Percentiles rank a stretch among this genome's conserved stretches.
phyloP scores from a whole-genome alignment of 768 basidiomycete species.

The Pisolithus marmoratus region DNA sequence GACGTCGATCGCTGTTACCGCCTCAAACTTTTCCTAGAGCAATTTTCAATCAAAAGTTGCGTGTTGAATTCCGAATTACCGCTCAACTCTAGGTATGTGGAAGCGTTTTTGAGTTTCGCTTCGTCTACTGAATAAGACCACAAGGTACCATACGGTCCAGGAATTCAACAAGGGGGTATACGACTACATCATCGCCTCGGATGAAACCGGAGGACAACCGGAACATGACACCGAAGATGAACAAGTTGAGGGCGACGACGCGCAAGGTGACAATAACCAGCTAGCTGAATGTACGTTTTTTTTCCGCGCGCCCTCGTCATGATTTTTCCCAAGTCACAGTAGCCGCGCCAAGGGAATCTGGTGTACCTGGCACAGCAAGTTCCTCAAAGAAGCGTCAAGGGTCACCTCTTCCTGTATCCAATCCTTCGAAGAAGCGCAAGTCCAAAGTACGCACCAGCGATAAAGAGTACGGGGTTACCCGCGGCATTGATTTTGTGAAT shows the following conservation, averaged over 20 bases:
- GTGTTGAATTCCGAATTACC: constrained; percentile 96
- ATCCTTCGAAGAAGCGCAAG: constrained; percentile 45
- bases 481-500: constrained; percentile 95
- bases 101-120: background rate
- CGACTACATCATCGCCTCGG: constrained; percentile 97
- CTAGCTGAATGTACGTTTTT: constrained; percentile 28
- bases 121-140: constrained; percentile 4
- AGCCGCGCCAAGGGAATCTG: constrained; percentile 43
- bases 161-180: constrained; percentile 99
- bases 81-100: constrained; percentile 73
- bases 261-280: background rate
- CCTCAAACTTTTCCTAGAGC: constrained; percentile 95
- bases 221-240: constrained; percentile 49
- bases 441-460: constrained; percentile 44
- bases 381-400: constrained; percentile 56
- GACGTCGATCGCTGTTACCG: constrained; percentile 92
- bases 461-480: constrained; percentile 88
- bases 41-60: constrained; percentile 94
- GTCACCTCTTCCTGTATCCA: constrained; percentile 33
- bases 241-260: constrained; percentile 31
- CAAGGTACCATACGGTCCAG: constrained; percentile 91
- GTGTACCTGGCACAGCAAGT: constrained; percentile 14
- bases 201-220: constrained; percentile 64
- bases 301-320: constrained; percentile 7
- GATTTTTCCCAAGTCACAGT: constrained; percentile 38